A percentile compares a stretch with the other conserved stretches of the same genome.
Conservation (phyloP, 208 protist genomes). For the Giardia muris region DNA sequence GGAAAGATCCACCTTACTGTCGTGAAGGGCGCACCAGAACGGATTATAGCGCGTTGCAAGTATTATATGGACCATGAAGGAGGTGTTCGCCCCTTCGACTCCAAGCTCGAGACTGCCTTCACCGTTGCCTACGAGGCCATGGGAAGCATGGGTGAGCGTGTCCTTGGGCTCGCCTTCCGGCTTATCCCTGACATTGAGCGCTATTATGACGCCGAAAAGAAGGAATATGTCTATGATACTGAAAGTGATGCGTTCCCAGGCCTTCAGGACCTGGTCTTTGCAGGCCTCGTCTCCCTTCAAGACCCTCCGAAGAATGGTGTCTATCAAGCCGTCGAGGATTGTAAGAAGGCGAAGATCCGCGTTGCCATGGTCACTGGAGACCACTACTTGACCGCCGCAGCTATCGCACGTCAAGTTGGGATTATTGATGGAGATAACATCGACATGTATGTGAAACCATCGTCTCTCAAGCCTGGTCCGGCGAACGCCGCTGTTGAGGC, state of each 20-base stretch:
- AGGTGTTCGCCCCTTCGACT: neutral
- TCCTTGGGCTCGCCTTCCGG: neutral
- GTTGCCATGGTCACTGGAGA: constrained; percentile 80
- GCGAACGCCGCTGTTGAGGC: neutral
- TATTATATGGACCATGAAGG: constrained; percentile 1
- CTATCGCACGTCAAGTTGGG: constrained; percentile 61
- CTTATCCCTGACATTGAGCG: neutral
- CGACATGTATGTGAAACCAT: constrained; percentile 36
- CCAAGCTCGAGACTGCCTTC: neutral
- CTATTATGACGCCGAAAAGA: neutral
- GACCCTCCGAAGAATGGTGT: constrained; percentile 63
- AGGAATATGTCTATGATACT: neutral
- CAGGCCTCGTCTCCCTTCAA: constrained; percentile 59
- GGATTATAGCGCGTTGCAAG: constrained; percentile 28
- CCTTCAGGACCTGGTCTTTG: constrained; percentile 49
- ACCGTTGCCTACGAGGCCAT: neutral
- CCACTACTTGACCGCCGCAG: constrained; percentile 60
- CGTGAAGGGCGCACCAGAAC: constrained; percentile 49
- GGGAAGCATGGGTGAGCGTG: neutral
- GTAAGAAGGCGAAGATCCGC: constrained; percentile 58
- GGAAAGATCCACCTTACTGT: neutral
- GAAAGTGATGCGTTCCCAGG: neutral
- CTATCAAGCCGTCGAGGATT: constrained; percentile 52
- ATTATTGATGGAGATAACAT: constrained; percentile 41
- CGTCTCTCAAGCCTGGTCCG: constrained; percentile 26